These are phyloP conservation scores for Avena sativa DNA, from an alignment of 176 grass and related monocot genomes.

Conservation along the genomic window DNA sequence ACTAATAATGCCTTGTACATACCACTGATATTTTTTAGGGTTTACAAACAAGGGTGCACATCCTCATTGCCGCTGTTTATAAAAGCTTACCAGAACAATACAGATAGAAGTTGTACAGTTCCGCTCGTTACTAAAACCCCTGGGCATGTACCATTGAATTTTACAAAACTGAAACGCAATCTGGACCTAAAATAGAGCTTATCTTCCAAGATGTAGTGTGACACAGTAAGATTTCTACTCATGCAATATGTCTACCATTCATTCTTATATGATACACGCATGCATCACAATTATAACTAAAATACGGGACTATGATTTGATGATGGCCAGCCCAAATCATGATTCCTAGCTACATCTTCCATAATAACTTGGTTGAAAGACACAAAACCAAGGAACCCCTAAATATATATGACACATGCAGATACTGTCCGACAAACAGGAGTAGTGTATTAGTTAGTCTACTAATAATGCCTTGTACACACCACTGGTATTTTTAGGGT, in stretches of 20 bases:
- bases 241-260: neutral
- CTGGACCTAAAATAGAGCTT: slow-evolving; percentile 2
- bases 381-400: neutral
- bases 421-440: neutral
- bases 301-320: neutral
- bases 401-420: neutral
- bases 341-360: neutral
- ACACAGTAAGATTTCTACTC: neutral
- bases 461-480: neutral
- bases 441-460: neutral
- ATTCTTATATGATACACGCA: neutral
- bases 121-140: neutral
- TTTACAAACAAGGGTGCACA: neutral
- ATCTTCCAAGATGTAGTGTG: neutral
- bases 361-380: neutral
- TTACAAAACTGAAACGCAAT: neutral
- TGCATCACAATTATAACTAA: slow-evolving; percentile 4
- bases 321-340: neutral
- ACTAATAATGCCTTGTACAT: neutral
- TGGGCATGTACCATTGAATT: neutral
- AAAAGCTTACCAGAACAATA: slow-evolving; percentile 8
- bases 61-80: slow-evolving; percentile 16
- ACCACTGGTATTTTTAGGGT: neutral
- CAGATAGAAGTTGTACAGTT: slow-evolving; percentile 19
- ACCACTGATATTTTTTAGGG: neutral